These are phyloP conservation scores for Fusarium sp. DNA, from an alignment of 2,329 filamentous ascomycete genomes.

Conservation along the genomic window DNA sequence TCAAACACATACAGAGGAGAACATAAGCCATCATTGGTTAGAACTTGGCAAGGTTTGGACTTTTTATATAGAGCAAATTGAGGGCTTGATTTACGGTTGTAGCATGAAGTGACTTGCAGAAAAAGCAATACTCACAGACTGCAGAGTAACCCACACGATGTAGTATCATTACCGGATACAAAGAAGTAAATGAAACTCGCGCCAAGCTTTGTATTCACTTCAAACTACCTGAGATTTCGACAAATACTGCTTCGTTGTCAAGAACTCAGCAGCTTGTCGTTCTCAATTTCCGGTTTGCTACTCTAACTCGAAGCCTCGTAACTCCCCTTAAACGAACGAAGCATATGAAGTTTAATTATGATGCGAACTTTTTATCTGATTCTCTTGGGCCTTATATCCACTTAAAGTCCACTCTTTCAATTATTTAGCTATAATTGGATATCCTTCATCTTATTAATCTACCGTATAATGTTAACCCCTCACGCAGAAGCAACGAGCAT, in stretches of 20 bases:
- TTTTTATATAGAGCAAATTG: not conserved
- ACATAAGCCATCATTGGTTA: not conserved
- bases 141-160: not conserved
- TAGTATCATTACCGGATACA: not conserved
- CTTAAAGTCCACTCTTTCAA: not conserved
- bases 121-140: not conserved
- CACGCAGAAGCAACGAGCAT: conserved; percentile 25
- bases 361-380: not conserved
- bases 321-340: not conserved
- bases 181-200: not conserved
- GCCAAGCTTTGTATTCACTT: not conserved
- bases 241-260: not conserved
- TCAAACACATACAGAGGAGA: not conserved
- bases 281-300: not conserved
- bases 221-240: not conserved
- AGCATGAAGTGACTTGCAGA: not conserved
- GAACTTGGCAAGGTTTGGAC: not conserved
- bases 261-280: not conserved
- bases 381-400: not conserved
- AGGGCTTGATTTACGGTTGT: not conserved
- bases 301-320: not conserved
- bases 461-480: not conserved
- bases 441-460: not conserved
- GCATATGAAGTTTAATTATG: not conserved
- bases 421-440: not conserved